These are phyloP conservation scores for Aspergillus hiratsukae DNA, from an alignment of 2,329 filamentous ascomycete species.

Conservation along the genomic window DNA sequence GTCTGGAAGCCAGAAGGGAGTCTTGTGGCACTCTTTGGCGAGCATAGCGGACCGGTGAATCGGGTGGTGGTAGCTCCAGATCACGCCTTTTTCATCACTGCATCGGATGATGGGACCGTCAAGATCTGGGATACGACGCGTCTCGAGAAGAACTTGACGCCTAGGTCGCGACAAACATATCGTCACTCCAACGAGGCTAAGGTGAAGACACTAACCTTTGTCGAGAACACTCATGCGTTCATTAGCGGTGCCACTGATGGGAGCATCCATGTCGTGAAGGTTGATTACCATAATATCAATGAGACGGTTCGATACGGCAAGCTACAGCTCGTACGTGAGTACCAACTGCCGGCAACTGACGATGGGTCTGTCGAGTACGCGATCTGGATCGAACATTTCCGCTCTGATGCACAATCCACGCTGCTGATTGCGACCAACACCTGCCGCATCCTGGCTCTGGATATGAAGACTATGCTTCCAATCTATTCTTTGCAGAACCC, in stretches of 20 bases:
- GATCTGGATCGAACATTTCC: conserved; percentile 90
- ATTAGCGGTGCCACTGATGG: conserved; percentile 87
- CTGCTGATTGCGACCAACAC: conserved; percentile 81
- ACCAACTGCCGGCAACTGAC: conserved; percentile 55
- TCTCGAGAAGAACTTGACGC: conserved; percentile 84
- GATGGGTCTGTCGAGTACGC: conserved; percentile 62
- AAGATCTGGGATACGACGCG: conserved; percentile 91
- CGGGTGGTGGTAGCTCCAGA: conserved; percentile 80
- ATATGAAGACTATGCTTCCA: conserved; percentile 79
- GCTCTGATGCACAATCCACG: conserved; percentile 73
- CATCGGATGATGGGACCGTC: conserved; percentile 82
- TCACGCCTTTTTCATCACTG: conserved; percentile 91
- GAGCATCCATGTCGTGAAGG: conserved; percentile 81
- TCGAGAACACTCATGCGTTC: conserved; percentile 92
- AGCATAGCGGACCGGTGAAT: conserved; percentile 79
- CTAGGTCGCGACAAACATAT: conserved; percentile 82
- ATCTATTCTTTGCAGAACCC: conserved; percentile 81
- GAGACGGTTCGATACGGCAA: conserved; percentile 71
- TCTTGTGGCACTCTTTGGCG: conserved; percentile 81
- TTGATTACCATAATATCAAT: conserved; percentile 60
- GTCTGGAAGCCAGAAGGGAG: conserved; percentile 81
- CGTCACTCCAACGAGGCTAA: conserved; percentile 66
- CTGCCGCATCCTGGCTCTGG: conserved; percentile 76
- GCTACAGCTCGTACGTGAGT: conserved; percentile 70
- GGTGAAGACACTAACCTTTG: conserved; percentile 79